Evolutionary conservation across 495 filamentous ascomycete species (phyloP).

Genomic region (Xylaria intraflava): DNA sequence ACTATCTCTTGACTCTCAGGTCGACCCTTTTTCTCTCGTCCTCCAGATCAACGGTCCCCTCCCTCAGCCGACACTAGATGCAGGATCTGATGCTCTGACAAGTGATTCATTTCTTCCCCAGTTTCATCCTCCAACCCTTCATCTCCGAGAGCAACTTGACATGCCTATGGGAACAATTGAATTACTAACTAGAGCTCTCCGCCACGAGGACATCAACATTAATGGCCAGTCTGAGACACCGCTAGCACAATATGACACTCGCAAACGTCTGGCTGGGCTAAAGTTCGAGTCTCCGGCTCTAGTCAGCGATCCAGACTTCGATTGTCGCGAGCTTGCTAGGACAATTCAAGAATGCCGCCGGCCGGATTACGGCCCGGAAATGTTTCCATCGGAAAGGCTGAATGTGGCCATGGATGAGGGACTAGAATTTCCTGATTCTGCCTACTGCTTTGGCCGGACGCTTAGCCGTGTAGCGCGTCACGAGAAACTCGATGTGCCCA

Average conservation of each 20-base stretch:
- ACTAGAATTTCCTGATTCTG: conserved; percentile 37
- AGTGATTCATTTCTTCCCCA: conserved; percentile 22
- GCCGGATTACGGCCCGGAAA: conserved; percentile 28
- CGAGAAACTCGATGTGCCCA: conserved; percentile 43
- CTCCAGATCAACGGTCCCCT: conserved; percentile 7
- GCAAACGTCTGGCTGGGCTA: conserved; percentile 17
- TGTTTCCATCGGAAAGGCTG: conserved; percentile 41
- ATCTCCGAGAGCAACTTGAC: conserved; percentile 23
- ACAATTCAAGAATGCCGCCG: conserved; percentile 26
- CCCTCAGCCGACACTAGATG: neutral
- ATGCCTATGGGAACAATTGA: conserved; percentile 18
- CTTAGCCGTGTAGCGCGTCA: conserved; percentile 18
- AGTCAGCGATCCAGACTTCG: conserved; percentile 40
- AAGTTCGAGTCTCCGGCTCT: conserved; percentile 51
- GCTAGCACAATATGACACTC: conserved; percentile 12
- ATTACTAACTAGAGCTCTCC: conserved; percentile 12
- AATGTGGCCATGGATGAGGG: conserved; percentile 46
- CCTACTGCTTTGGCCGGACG: conserved; percentile 18
- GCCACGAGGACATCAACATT: conserved; percentile 8
- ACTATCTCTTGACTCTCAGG: conserved; percentile 32
- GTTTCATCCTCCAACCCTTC: conserved; percentile 16
- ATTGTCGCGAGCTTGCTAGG: conserved; percentile 32
- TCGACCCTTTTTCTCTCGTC: conserved; percentile 10
- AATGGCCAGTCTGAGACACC: conserved; percentile 15
- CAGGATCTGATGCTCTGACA: neutral